A percentile compares a stretch with the other conserved stretches of the same genome.
Evolutionary conservation across 2,329 filamentous ascomycete species (phyloP).

Genomic region (Neofusicoccum sp.): DNA sequence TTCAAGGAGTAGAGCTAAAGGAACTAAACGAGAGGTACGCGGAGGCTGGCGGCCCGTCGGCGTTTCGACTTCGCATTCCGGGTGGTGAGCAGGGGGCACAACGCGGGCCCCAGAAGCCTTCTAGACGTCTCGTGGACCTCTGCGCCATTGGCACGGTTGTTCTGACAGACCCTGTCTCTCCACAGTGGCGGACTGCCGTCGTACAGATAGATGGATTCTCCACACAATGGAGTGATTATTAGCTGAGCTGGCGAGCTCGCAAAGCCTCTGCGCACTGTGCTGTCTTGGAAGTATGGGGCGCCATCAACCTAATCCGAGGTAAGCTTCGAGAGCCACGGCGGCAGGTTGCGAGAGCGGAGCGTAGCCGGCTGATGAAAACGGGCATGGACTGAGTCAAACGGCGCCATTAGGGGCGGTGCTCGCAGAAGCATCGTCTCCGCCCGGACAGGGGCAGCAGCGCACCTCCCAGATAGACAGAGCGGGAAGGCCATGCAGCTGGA

Average conservation of each 20-base stretch:
- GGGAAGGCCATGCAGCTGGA: neutral
- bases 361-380: neutral
- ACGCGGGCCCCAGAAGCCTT: neutral
- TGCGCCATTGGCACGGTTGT: neutral
- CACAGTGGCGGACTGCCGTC: neutral
- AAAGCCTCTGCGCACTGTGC: neutral
- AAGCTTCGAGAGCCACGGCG: neutral
- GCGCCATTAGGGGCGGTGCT: neutral
- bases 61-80: slow-evolving; percentile 10
- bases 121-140: neutral
- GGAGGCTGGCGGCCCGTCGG: slow-evolving; percentile 1
- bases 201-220: neutral
- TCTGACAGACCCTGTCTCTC: neutral
- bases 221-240: neutral
- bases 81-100: neutral
- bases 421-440: neutral
- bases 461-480: neutral
- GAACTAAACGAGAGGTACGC: neutral
- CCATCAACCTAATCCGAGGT: slow-evolving; percentile 1
- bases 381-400: neutral
- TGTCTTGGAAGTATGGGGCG: neutral
- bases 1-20: neutral
- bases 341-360: neutral
- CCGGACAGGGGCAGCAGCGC: neutral
- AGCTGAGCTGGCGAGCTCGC: neutral